phyloP scores from a whole-genome alignment of 179 eudicot genomes.

The Drosera spatulata region DNA sequence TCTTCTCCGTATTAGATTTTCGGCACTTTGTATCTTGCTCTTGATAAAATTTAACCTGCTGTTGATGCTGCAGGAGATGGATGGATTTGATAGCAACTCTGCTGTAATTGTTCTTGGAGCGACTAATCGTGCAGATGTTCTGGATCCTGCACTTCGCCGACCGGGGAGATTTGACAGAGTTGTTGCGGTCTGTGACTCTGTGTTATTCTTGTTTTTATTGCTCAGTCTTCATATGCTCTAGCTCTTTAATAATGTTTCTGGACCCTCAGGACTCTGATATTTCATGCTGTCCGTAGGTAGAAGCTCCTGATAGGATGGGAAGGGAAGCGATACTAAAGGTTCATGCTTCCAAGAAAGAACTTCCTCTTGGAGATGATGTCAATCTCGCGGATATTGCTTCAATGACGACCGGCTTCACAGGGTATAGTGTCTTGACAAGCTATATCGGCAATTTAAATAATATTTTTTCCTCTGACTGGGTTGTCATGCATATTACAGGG shows the following conservation, averaged over 20 bases:
- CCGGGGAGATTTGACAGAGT: constrained; percentile 99
- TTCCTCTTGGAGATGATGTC: constrained; percentile 75
- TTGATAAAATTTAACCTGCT: neutral
- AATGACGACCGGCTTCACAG: constrained; percentile 97
- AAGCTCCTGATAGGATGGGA: constrained; percentile 85
- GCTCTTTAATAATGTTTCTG: neutral
- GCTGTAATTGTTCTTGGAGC: constrained; percentile 98
- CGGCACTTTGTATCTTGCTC: constrained; percentile 1
- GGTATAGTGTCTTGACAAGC: constrained; percentile 26
- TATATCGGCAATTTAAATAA: neutral
- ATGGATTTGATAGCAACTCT: constrained; percentile 95
- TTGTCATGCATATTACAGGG: constrained; percentile 45
- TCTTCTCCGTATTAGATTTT: neutral
- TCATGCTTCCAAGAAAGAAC: constrained; percentile 77
- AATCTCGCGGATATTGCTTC: constrained; percentile 65
- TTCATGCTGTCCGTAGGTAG: constrained; percentile 42
- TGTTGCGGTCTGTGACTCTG: constrained; percentile 45
- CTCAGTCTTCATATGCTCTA: too few species aligned
- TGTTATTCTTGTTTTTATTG: constrained; percentile 1
- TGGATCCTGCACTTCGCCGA: constrained; percentile 94
- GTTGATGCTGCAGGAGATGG: constrained; percentile 77
- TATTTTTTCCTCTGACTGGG: constrained; percentile 8
- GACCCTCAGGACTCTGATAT: constrained; percentile 2
- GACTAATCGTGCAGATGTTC: constrained; percentile 88
- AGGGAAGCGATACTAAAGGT: constrained; percentile 87